These are phyloP conservation scores for Caloboletus firmus DNA, from an alignment of 1,284 basidiomycete species.

Conservation along the genomic window DNA sequence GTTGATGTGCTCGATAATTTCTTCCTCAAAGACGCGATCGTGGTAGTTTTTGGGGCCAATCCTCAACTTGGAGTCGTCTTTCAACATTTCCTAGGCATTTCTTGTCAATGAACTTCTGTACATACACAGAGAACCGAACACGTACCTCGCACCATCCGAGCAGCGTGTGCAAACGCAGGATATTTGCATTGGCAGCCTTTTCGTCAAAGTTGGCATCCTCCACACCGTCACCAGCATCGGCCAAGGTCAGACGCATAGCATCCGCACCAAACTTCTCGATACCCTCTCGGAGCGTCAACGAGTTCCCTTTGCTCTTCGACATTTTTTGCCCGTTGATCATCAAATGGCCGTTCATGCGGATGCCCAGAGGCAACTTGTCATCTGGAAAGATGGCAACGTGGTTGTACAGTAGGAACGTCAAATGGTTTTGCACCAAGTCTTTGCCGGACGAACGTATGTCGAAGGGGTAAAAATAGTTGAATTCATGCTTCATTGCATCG, in stretches of 20 bases:
- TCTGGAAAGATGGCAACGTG: slow-evolving; percentile 95
- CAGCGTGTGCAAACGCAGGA: slow-evolving; percentile 91
- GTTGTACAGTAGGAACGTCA: slow-evolving; percentile 94
- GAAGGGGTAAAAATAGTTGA: slow-evolving; percentile 98
- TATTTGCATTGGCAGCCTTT: slow-evolving; percentile 97
- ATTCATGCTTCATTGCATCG: slow-evolving; percentile 86
- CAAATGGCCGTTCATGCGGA: slow-evolving; percentile 96
- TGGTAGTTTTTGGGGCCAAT: slow-evolving; percentile 71
- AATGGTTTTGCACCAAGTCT: slow-evolving; percentile 94
- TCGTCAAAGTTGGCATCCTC: slow-evolving; percentile 99
- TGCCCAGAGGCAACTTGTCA: slow-evolving; percentile 89
- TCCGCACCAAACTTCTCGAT: slow-evolving; percentile 91
- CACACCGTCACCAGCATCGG: slow-evolving; percentile 96
- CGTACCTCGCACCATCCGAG: slow-evolving; percentile 89
- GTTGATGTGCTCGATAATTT: slow-evolving; percentile 85
- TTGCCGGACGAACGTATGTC: slow-evolving; percentile 99
- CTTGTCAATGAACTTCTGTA: slow-evolving; percentile 6
- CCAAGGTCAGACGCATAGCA: slow-evolving; percentile 88
- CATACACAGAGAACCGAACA: background rate
- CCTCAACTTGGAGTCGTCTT: slow-evolving; percentile 68
- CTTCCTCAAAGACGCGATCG: slow-evolving; percentile 89
- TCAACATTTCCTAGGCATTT: slow-evolving; percentile 66
- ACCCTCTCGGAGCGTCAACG: slow-evolving; percentile 75
- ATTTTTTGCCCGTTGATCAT: slow-evolving; percentile 99
- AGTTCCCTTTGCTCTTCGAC: slow-evolving; percentile 95